Percentiles rank a stretch among this genome's conserved stretches.
Evolutionary conservation across 805 yeast genomes (phyloP).

Genomic region (Wickerhamomyces strasburgensis): DNA sequence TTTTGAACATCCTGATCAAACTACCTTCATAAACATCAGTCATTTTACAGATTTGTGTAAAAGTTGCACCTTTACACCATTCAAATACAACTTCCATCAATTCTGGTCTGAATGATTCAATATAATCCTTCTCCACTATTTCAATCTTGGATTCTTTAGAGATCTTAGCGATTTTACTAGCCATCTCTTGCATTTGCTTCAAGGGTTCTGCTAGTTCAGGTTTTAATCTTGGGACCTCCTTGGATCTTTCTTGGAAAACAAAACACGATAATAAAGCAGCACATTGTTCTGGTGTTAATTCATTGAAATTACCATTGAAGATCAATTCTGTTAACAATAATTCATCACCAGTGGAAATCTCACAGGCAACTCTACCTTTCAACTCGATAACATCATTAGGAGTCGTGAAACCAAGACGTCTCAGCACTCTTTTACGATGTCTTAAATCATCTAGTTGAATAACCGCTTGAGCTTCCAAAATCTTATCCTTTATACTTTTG

Average conservation of each 20-base stretch:
- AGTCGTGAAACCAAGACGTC: slow-evolving; percentile 87
- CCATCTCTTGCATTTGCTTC: slow-evolving; percentile 85
- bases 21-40: slow-evolving; percentile 98
- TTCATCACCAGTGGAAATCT: slow-evolving; percentile 86
- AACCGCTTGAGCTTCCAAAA: slow-evolving; percentile 81
- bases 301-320: slow-evolving; percentile 93
- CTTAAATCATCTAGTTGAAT: slow-evolving; percentile 92
- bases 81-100: slow-evolving; percentile 95
- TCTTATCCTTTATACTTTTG: slow-evolving; percentile 55
- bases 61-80: slow-evolving; percentile 96
- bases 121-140: slow-evolving; percentile 84
- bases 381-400: slow-evolving; percentile 86
- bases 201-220: slow-evolving; percentile 93
- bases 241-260: slow-evolving; percentile 94
- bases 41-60: slow-evolving; percentile 97
- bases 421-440: slow-evolving; percentile 86
- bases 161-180: slow-evolving; percentile 82
- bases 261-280: slow-evolving; percentile 91
- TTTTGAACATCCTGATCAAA: slow-evolving; percentile 87
- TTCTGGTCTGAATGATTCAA: slow-evolving; percentile 87
- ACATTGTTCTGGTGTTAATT: slow-evolving; percentile 80
- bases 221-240: slow-evolving; percentile 77
- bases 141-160: slow-evolving; percentile 88
- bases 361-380: slow-evolving; percentile 97
- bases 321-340: slow-evolving; percentile 82